Base-by-base conservation (phyloP, 768 basidiomycete species). In the Calocera cornea region DNA sequence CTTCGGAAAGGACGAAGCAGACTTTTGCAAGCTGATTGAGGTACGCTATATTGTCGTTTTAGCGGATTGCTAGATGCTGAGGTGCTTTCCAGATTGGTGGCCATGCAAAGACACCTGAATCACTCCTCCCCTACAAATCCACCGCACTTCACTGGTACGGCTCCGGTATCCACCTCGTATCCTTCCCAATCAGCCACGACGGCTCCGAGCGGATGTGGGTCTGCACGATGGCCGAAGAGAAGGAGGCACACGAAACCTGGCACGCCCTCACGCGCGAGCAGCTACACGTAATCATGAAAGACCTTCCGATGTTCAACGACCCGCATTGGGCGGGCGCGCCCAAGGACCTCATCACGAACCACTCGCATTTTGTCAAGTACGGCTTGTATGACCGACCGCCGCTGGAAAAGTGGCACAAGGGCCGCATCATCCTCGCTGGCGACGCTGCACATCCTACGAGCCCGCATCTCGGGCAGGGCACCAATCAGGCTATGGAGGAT, bases 391-490 rank as follows among this genome's bases (percentile, higher is more conserved):
- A 80, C 69, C 78, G 80, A 19, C 78, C 78, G 8, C 78, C 79
- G 50, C 70, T 81, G 31, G 68, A 72, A 33, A 71, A 75, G 2
- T 82, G 81, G 81, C 76, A 80, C 69, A 74, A 76, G 41, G 78
- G 78, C 29, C 75, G 80, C 14, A 77, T 81, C 12, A 74, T 80
- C 8, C 75, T 82, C 40, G 73, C 80, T 12, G 80, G 81, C 7
- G 81, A 81, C 70, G 80, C 80, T 7, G 81, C 80, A 2, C 80
- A 81, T 70, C 80, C 80, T 2, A 80, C 80, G 2, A 80, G 78
- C 68, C 80, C 81, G 0, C 80, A 81, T 67, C 75, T 81, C 19
- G 80, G 80, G 1, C 80, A 81, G 73, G 80, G 80, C 33, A 79
- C 80, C 11, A 81, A 80, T 70, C 79, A 80, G 70, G 78, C 80